These are phyloP conservation scores for Pseudofabraea citricarpa DNA, from an alignment of 2,329 filamentous ascomycete genomes.

Conservation along the genomic window DNA sequence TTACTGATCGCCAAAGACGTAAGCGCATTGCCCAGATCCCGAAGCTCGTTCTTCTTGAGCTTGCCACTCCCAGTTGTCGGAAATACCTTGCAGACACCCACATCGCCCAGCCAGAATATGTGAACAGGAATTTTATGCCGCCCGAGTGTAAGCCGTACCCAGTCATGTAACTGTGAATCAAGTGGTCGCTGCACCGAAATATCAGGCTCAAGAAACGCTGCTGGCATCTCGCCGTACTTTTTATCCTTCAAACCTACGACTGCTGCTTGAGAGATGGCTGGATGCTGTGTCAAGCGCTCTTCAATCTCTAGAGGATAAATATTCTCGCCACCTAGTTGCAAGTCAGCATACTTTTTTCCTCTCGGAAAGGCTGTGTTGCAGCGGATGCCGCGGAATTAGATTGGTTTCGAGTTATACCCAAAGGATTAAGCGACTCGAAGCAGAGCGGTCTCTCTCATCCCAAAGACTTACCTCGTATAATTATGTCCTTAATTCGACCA, in stretches of 20 bases:
- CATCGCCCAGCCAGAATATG: conserved; percentile 68
- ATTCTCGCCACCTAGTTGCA: conserved; percentile 42
- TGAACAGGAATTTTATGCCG: conserved; percentile 64
- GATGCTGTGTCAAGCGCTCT: conserved; percentile 57
- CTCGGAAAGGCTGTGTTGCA: not conserved
- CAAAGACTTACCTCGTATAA: conserved; percentile 50
- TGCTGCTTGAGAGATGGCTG: conserved; percentile 50
- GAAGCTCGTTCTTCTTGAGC: conserved; percentile 48
- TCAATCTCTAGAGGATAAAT: conserved; percentile 66
- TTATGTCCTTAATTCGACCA: conserved; percentile 65
- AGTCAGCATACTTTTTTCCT: not conserved
- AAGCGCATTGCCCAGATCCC: conserved; percentile 3
- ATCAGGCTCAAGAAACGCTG: conserved; percentile 46
- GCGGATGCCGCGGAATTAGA: too few species aligned
- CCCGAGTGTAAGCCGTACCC: conserved; percentile 56
- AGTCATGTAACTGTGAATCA: conserved; percentile 43
- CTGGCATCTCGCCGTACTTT: conserved; percentile 62
- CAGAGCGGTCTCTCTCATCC: too few species aligned
- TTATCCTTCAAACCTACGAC: conserved; percentile 61
- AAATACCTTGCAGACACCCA: conserved; percentile 44
- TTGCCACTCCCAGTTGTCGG: conserved; percentile 66
- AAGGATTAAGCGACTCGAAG: not conserved
- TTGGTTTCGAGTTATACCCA: too few species aligned
- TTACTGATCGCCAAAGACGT: too few species aligned
- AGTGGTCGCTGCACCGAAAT: not conserved